phyloP scores from a whole-genome alignment of 2,329 filamentous ascomycete genomes.

The Bipolaris bicolor region DNA sequence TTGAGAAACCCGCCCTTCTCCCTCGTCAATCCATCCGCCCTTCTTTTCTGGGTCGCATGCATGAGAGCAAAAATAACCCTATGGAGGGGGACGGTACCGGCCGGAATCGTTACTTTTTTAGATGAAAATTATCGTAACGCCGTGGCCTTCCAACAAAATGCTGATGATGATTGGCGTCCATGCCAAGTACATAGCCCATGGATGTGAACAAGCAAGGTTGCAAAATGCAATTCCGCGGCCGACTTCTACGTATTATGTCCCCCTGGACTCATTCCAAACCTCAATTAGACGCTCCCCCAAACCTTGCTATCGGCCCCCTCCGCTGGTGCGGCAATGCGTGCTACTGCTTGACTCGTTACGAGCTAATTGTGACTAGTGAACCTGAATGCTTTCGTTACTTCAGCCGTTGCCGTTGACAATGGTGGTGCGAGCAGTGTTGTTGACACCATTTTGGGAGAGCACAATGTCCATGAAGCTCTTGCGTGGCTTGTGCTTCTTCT shows the following conservation, averaged over 20 bases:
- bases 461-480: slow-evolving; percentile 49
- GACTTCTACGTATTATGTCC: neutral
- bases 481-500: slow-evolving; percentile 40
- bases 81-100: neutral
- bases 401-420: slow-evolving; percentile 37
- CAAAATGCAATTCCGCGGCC: neutral
- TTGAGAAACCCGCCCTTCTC: slow-evolving; percentile 1
- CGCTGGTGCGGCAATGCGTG: neutral
- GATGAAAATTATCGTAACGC: slow-evolving; percentile 2
- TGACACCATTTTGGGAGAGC: slow-evolving; percentile 33
- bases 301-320: neutral
- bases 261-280: neutral
- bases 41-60: neutral
- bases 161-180: neutral
- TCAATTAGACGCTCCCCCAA: neutral
- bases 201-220: neutral
- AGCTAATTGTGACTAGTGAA: slow-evolving; percentile 11
- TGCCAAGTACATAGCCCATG: neutral
- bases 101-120: neutral
- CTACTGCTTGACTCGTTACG: neutral
- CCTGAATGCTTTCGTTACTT: slow-evolving; percentile 11
- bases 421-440: slow-evolving; percentile 21
- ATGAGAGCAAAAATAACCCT: neutral
- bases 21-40: neutral
- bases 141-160: neutral